Evolutionary conservation across 192 early-diverging fungal species (phyloP).

Genomic region (Backusella psychrophila): DNA sequence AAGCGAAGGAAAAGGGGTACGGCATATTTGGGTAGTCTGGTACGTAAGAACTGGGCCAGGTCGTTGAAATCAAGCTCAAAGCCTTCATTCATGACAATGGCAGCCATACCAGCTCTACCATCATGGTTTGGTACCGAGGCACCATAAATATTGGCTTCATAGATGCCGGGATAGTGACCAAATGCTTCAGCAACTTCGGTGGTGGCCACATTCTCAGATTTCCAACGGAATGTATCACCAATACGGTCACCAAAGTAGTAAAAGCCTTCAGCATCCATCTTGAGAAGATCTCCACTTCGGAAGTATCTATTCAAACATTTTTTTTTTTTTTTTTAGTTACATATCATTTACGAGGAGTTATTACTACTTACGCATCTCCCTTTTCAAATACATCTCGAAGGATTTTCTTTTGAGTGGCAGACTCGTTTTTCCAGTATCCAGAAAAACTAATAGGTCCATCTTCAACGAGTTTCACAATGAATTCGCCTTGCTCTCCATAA

Average conservation of each 20-base stretch:
- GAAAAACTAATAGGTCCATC: slow-evolving; percentile 32
- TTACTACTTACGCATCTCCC: slow-evolving; percentile 48
- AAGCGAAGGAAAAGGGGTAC: slow-evolving; percentile 62
- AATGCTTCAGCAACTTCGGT: slow-evolving; percentile 59
- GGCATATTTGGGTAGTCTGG: slow-evolving; percentile 57
- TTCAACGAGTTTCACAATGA: slow-evolving; percentile 40
- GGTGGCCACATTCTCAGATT: slow-evolving; percentile 57
- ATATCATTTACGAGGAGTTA: too few relatives aligned
- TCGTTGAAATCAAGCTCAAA: slow-evolving; percentile 35
- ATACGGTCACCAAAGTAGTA: slow-evolving; percentile 65
- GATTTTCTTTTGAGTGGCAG: slow-evolving; percentile 48
- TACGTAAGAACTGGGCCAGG: slow-evolving; percentile 31
- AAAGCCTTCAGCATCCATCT: slow-evolving; percentile 44
- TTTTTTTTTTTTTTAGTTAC: too few relatives aligned
- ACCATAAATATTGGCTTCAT: slow-evolving; percentile 65
- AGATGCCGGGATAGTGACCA: slow-evolving; percentile 43
- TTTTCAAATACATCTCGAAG: slow-evolving; percentile 54
- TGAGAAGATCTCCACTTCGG: slow-evolving; percentile 60
- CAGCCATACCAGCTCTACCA: slow-evolving; percentile 65
- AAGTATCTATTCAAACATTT: slow-evolving; percentile 26
- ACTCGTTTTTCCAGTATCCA: slow-evolving; percentile 52
- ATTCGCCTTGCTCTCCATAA: slow-evolving; percentile 58
- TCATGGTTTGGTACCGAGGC: slow-evolving; percentile 53
- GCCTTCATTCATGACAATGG: slow-evolving; percentile 45
- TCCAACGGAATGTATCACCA: slow-evolving; percentile 74